Evolutionary conservation across 352 stramenopile species (phyloP), one percentile per base, ranked within the genome.

Genomic region (Pythium myriotylum): DNA sequence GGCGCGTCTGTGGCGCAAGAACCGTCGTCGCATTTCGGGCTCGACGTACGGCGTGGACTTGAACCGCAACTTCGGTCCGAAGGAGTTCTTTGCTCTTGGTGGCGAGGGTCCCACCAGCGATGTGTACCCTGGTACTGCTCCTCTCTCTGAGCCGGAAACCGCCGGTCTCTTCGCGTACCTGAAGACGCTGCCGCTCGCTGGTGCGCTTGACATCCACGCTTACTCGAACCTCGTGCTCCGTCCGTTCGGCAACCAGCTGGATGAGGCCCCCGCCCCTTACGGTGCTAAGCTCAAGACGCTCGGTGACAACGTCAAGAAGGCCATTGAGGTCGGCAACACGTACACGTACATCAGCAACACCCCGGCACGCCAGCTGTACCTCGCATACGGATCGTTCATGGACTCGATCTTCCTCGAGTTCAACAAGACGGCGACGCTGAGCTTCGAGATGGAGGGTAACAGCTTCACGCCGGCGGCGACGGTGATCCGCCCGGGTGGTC

Each of bases 11-110:
- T 71, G 68, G 48, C 68, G 68, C 26, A 71, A 73, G 65, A 76
- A 76, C 58, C 55, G 68, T 33, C 62, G 57, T 9, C 45, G 33
- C 19, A 48, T 48, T 29, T 24, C 26, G 1, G 20, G n/a, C 14
- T 19, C 26, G 1, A 46, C 48, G 12, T 55, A 49, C 29, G 68
- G 68, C 17, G 40, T 76, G 26, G 68, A 76, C 22, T 43, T 76
- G n/a, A 76, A 76, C 58, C 68, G 68, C n/a, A 76, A 76, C 40
- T 76, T 51, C 43, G 68, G 68, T 1, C 65, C 68, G 0, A n/a
- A 32, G 7, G 29, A 54, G 29, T 64, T 40, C 16, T 73, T 73
- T 37, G 52, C 59, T 52, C 37, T 64, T 37, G 55, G 22, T 16
- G 29, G 40, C 8, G 37, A 43, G 20, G 14, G 19, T 7, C 19